Conservation (phyloP, 441 rosid species). For the Adansonia gregorii region DNA sequence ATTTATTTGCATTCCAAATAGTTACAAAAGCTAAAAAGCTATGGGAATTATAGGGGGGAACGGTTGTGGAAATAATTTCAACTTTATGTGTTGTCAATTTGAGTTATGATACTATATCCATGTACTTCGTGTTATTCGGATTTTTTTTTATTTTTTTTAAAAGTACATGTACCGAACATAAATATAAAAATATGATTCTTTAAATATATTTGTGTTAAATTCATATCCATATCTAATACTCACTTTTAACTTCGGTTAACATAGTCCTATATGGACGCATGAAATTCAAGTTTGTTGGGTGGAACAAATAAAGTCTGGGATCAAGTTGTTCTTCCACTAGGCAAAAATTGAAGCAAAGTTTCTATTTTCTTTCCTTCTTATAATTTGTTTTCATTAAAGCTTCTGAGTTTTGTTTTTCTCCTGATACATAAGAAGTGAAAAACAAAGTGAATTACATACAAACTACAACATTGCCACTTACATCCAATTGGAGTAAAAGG, state of each 20-base stretch:
- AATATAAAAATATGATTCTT: too few species aligned
- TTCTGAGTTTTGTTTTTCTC: neutral
- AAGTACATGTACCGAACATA: too few species aligned
- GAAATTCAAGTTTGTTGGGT: too few species aligned
- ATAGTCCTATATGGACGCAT: too few species aligned
- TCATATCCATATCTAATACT: too few species aligned
- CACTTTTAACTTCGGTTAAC: too few species aligned
- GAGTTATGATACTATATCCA: neutral
- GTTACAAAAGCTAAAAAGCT: conserved; percentile 1
- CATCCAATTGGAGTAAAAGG: neutral
- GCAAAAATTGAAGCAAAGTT: neutral
- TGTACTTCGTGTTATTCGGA: neutral
- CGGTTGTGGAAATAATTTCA: neutral
- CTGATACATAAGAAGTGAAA: neutral
- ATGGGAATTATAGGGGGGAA: neutral
- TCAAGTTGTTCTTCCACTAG: neutral
- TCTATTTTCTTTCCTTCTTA: neutral
- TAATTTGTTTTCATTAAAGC: neutral
- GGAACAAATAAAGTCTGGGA: neutral
- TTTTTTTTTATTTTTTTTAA: neutral
- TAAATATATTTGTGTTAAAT: too few species aligned
- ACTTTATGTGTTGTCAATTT: neutral
- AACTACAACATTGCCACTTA: neutral
- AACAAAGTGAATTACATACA: neutral
- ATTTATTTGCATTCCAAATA: neutral